phyloP scores from a whole-genome alignment of 2,329 filamentous ascomycete species.

The Hysterium pulicare region DNA sequence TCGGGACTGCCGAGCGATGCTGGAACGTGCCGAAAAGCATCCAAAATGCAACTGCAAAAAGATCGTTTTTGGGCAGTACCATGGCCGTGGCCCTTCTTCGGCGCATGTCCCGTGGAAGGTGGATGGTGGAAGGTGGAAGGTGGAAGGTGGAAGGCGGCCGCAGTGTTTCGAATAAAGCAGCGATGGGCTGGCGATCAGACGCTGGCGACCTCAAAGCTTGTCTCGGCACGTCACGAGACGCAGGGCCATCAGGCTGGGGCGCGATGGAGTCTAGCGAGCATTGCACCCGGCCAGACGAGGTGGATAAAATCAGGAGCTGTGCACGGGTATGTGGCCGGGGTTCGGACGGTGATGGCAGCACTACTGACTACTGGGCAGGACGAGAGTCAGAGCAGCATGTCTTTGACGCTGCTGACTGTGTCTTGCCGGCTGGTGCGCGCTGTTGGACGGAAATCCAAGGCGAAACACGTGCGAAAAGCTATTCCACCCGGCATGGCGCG shows the following conservation, averaged over 20 bases:
- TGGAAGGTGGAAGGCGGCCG: neutral
- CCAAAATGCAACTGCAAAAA: too few species aligned
- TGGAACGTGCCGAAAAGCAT: too few species aligned
- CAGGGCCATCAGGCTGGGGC: neutral
- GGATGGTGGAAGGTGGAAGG: too few species aligned
- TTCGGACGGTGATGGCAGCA: neutral
- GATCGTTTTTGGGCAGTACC: too few species aligned
- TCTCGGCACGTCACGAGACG: constrained; percentile 18
- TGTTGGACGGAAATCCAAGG: constrained; percentile 10
- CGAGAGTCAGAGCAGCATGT: too few species aligned
- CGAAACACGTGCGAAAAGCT: neutral
- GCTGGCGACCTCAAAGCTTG: constrained; percentile 17
- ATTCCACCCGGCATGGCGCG: too few species aligned
- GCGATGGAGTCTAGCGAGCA: neutral
- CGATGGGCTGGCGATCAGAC: constrained; percentile 23
- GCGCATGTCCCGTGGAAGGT: too few species aligned
- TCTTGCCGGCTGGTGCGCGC: constrained; percentile 14
- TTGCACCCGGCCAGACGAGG: constrained; percentile 6
- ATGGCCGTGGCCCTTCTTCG: too few species aligned
- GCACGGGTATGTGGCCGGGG: constrained; percentile 7
- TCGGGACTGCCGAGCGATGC: too few species aligned
- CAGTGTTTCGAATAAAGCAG: constrained; percentile 9
- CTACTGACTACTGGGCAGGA: neutral
- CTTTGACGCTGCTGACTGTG: constrained; percentile 20
- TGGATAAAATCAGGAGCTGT: too few species aligned